Evolutionary conservation across 1,139 yeast species (phyloP), one percentile per base, ranked within the genome.

Genomic region (Suhomyces chickasaworum): DNA sequence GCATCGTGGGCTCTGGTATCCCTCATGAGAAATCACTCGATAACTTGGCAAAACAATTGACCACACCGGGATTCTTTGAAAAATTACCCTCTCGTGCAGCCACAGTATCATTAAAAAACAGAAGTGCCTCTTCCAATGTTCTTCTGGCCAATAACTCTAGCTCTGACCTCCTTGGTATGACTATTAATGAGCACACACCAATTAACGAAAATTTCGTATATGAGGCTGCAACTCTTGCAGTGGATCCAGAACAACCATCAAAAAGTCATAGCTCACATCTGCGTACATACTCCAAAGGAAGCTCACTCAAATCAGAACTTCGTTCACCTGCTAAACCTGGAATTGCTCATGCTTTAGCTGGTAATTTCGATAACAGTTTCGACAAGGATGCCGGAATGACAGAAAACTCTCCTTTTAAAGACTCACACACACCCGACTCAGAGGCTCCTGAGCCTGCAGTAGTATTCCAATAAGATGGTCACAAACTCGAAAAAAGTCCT

Each of bases 31-130:
- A 55, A 37, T 66, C 71, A 4, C 55, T 72, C 40, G 77, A 72
- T 50, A 70, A 61, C 44, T 64, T 74, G 55, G 78, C 78, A 32
- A 72, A 71, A 50, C 77, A 72, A 51, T 62, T 74, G 32, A 61
- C 68, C 22, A 56, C 58, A 31, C 77, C 75, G 12, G 56, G 58
- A 10, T 65, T 68, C 44, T 71, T 71, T 47, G 78, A 71, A 45
- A 73, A 73, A 51, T 54, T 71, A 42, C 75, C 77, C 13, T 63
- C 71, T 3, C 59, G 68, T 33, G 65, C 71, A 5, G 61, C 68
- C 42, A 47, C 54, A 29, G 58, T 63, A 8, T 47, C 48, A 16
- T 39, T 57, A 39, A 60, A 59, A 46, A 54, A 50, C 42, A 38
- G 56, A 45, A 45, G 48, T 20, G 23, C 25, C 21, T 30, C 36